Evolutionary conservation across 2,329 filamentous ascomycete species (phyloP).

Genomic region (Aspergillus luchuensis): DNA sequence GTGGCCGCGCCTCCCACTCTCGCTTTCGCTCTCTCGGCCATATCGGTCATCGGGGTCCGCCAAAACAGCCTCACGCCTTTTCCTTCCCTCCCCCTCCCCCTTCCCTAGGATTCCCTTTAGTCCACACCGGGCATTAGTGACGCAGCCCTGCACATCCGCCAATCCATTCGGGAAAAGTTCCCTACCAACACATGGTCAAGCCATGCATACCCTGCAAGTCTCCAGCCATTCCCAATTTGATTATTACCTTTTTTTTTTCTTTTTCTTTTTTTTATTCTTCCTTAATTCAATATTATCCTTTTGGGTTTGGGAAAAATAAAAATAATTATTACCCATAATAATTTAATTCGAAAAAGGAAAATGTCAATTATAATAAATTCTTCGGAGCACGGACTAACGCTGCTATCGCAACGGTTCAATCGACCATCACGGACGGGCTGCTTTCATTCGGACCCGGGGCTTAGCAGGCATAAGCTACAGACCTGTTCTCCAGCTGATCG

Average conservation of each 20-base stretch:
- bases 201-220: slow-evolving; percentile 20
- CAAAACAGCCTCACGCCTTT: slow-evolving; percentile 23
- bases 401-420: slow-evolving; percentile 28
- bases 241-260: neutral
- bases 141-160: slow-evolving; percentile 25
- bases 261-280: neutral
- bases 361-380: slow-evolving; percentile 5
- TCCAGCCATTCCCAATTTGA: slow-evolving; percentile 3
- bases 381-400: slow-evolving; percentile 23
- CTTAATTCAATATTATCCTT: neutral
- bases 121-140: slow-evolving; percentile 20
- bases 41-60: slow-evolving; percentile 26
- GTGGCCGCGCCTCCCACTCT: slow-evolving; percentile 1
- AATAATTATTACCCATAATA: neutral
- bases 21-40: slow-evolving; percentile 10
- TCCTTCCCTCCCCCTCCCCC: neutral
- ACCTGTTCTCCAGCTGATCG: slow-evolving; percentile 22
- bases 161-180: slow-evolving; percentile 27
- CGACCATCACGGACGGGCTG: slow-evolving; percentile 11
- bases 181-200: slow-evolving; percentile 28
- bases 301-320: slow-evolving; percentile 2
- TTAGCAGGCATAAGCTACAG: slow-evolving; percentile 24
- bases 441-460: slow-evolving; percentile 25
- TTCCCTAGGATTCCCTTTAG: slow-evolving; percentile 14
- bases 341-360: slow-evolving; percentile 10